Evolutionary conservation across 768 basidiomycete genomes (phyloP), one percentile per base, ranked within the genome.

Genomic region (Tricholoma terreum): DNA sequence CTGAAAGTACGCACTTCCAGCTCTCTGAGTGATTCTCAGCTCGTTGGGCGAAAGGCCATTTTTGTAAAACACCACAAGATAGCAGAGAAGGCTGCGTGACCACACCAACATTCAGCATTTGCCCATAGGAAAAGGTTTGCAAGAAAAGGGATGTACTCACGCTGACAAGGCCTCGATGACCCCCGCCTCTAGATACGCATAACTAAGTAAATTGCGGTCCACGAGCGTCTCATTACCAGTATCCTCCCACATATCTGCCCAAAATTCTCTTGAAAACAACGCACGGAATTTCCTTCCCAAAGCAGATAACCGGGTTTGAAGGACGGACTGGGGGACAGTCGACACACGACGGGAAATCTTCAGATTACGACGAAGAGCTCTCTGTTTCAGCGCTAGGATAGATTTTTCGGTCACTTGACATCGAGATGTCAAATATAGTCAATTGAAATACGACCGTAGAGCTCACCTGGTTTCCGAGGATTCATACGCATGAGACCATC

Each of bases 401-500:
- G 86, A 83, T 5, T 73, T 73, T 9, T 82, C 77, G 58, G 77
- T 88, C 21, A 88, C 86, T 84, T 52, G 3, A 49, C 14, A 52
- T 4, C 38, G 22, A 36, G 6, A 35, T 51, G 14, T 15, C 31
- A 35, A 22, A 11, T 10, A 22, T 6, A 40, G 33, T 30, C 21
- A 34, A 12, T 34, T 24, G 27, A 14, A 10, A 27, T 3, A 17
- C n/a, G 36, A 7, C n/a, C 14, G 33, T 7, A 24, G 8, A 17
- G 56, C 72, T 19, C 49, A 83, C 84, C 83, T 58, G 86, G 85
- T 67, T 85, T 87, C 21, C 86, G 81, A 11, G 86, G 86, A 22
- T 69, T 72, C 76, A 87, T 74, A 21, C 84, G 80, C 86, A 88
- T 88, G 34, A 88, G 68, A 24, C 84, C 84, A 62, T 87, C 85